Conservation (phyloP, 2,329 filamentous ascomycete species). For the Catunica adiposa region DNA sequence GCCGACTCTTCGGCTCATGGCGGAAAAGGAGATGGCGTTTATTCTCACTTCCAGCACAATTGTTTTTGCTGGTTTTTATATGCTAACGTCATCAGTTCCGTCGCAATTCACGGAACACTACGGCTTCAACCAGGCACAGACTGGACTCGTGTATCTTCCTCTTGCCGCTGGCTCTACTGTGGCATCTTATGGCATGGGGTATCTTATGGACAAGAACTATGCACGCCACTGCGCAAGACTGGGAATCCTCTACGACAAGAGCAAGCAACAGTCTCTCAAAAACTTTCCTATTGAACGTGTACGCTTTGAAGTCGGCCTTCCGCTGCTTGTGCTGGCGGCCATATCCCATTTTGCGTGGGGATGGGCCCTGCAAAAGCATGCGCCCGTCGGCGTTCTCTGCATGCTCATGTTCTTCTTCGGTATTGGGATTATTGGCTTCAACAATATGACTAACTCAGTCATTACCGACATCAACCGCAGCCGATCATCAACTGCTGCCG, state of each 20-base stretch:
- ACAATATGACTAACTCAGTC: conserved; percentile 35
- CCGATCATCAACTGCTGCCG: conserved; percentile 36
- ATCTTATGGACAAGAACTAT: conserved; percentile 51
- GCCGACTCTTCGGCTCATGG: conserved; percentile 25
- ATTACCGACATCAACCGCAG: conserved; percentile 40
- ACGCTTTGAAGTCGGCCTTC: conserved; percentile 32
- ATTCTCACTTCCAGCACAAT: conserved; percentile 29
- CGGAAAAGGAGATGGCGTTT: conserved; percentile 27
- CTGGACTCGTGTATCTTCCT: conserved; percentile 38
- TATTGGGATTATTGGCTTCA: conserved; percentile 35
- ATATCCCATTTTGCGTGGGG: conserved; percentile 33
- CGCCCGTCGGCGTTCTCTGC: conserved; percentile 30
- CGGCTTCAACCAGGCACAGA: conserved; percentile 36
- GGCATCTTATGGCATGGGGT: conserved; percentile 32
- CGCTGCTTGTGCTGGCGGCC: conserved; percentile 33
- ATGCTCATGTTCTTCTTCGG: conserved; percentile 32
- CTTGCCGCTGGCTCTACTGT: conserved; percentile 32
- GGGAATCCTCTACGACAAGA: conserved; percentile 36
- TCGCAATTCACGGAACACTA: conserved; percentile 35
- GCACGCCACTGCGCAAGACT: conserved; percentile 38
- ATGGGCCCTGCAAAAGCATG: conserved; percentile 30
- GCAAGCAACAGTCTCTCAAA: conserved; percentile 32
- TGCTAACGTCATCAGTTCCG: conserved; percentile 29
- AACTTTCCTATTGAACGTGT: conserved; percentile 36
- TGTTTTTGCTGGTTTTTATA: conserved; percentile 35